Percentiles rank a stretch among this genome's conserved stretches.
phyloP scores from a whole-genome alignment of 2,329 filamentous ascomycete genomes.

The Sporothrix inflata region DNA sequence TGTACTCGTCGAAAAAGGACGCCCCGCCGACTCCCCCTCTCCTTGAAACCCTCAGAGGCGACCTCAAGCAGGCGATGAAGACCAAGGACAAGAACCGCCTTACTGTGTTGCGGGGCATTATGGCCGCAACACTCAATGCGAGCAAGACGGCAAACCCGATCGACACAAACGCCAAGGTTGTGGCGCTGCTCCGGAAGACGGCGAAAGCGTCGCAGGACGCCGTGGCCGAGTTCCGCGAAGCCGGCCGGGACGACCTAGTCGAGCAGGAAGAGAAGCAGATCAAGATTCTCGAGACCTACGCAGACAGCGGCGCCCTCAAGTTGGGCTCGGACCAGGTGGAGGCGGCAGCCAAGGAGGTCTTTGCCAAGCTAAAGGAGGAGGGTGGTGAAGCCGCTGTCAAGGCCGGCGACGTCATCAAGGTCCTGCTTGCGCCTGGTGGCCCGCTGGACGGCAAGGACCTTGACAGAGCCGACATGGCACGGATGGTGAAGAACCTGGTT shows the following conservation, averaged over 20 bases:
- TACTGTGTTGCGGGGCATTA: conserved; percentile 67
- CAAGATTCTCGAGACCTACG: conserved; percentile 67
- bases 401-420: conserved; percentile 67
- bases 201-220: conserved; percentile 62
- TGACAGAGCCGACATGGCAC: conserved; percentile 63
- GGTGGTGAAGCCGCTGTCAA: conserved; percentile 42
- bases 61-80: conserved; percentile 69
- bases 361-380: conserved; percentile 53
- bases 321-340: conserved; percentile 63
- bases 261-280: conserved; percentile 71
- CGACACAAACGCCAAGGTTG: conserved; percentile 68
- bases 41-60: conserved; percentile 58
- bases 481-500: conserved; percentile 59
- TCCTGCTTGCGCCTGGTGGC: conserved; percentile 54
- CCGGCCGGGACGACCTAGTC: conserved; percentile 68
- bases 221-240: conserved; percentile 64
- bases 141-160: conserved; percentile 74
- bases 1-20: conserved; percentile 44
- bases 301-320: conserved; percentile 61
- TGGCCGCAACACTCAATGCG: conserved; percentile 73
- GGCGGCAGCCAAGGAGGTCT: conserved; percentile 53
- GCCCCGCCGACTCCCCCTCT: conserved; percentile 48
- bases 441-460: conserved; percentile 65
- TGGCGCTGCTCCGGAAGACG: conserved; percentile 68
- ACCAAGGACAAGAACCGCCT: conserved; percentile 67